Evolutionary conservation across 495 filamentous ascomycete species (phyloP).

Genomic region (Glarea lozoyensis): DNA sequence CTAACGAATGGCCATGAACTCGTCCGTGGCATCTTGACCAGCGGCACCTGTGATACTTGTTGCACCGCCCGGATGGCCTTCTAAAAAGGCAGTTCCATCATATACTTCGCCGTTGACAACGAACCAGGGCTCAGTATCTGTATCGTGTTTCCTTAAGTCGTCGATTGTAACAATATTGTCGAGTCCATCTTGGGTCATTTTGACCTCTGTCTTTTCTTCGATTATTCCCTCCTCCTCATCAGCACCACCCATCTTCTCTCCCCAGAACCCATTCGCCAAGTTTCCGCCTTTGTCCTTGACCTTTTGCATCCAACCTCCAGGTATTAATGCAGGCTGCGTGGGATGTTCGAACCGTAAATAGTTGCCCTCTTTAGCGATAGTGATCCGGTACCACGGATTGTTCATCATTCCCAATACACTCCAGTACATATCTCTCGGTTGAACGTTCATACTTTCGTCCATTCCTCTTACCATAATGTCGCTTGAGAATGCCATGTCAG

Average conservation of each 20-base stretch:
- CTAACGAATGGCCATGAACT: conserved; percentile 93
- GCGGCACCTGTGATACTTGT: conserved; percentile 80
- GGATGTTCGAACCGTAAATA: conserved; percentile 80
- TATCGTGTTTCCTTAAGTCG: conserved; percentile 64
- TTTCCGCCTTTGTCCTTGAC: conserved; percentile 86
- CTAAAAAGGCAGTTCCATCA: conserved; percentile 74
- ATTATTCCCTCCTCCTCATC: conserved; percentile 36
- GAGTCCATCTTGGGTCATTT: conserved; percentile 69
- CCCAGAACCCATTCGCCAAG: conserved; percentile 78
- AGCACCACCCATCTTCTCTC: conserved; percentile 50
- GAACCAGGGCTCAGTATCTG: conserved; percentile 72
- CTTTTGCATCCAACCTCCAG: conserved; percentile 92
- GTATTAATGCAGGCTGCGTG: conserved; percentile 67
- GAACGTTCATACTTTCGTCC: conserved; percentile 84
- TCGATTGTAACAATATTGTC: conserved; percentile 55
- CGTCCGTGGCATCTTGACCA: conserved; percentile 79
- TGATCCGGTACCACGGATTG: conserved; percentile 86
- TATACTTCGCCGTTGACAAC: conserved; percentile 90
- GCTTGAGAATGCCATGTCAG: conserved; percentile 50
- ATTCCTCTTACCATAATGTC: conserved; percentile 82
- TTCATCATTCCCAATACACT: conserved; percentile 98
- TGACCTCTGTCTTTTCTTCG: conserved; percentile 52
- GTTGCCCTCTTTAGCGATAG: conserved; percentile 63
- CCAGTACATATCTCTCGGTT: conserved; percentile 97
- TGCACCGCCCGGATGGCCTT: conserved; percentile 84